phyloP scores from a whole-genome alignment of 2,329 filamentous ascomycete genomes.

The Claviceps capensis region DNA sequence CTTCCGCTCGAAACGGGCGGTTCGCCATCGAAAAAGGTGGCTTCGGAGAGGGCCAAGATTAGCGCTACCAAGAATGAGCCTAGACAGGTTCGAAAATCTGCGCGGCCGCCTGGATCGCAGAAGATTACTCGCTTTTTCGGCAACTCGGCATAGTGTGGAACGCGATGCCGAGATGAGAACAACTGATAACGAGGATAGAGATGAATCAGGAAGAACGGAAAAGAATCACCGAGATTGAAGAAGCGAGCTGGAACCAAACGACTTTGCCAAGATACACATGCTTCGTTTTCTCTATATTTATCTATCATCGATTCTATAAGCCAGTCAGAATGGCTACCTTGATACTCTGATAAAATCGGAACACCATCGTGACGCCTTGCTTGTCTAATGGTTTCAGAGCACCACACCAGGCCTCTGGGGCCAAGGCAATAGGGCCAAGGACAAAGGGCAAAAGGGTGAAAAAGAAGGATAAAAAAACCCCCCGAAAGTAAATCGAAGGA shows the following conservation, averaged over 20 bases:
- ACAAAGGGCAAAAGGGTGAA: not conserved
- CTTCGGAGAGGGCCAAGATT: constrained; percentile 17
- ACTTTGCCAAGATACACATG: no score
- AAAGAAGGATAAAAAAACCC: not conserved
- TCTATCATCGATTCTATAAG: no score
- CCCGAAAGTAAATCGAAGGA: not conserved
- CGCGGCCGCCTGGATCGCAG: constrained; percentile 35
- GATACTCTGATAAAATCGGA: no score
- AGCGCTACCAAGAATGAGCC: constrained; percentile 28
- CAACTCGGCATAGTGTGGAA: constrained; percentile 26
- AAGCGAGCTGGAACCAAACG: no score
- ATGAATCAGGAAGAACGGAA: not conserved
- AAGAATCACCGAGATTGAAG: no score
- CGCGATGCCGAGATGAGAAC: not conserved
- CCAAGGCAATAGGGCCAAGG: not conserved
- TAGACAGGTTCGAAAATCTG: constrained; percentile 53
- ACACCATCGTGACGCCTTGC: not conserved
- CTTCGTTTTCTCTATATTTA: no score
- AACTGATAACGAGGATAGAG: not conserved
- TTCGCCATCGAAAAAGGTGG: constrained; percentile 16
- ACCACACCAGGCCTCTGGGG: not conserved
- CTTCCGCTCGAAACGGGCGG: constrained; percentile 7
- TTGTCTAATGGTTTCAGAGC: not conserved
- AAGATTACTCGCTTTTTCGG: constrained; percentile 83
- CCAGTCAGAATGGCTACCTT: no score